Percentiles rank a stretch among this genome's conserved stretches.
These are phyloP conservation scores for Candida sakaeoensis DNA, from an alignment of 805 yeast genomes.

Conservation along the genomic window DNA sequence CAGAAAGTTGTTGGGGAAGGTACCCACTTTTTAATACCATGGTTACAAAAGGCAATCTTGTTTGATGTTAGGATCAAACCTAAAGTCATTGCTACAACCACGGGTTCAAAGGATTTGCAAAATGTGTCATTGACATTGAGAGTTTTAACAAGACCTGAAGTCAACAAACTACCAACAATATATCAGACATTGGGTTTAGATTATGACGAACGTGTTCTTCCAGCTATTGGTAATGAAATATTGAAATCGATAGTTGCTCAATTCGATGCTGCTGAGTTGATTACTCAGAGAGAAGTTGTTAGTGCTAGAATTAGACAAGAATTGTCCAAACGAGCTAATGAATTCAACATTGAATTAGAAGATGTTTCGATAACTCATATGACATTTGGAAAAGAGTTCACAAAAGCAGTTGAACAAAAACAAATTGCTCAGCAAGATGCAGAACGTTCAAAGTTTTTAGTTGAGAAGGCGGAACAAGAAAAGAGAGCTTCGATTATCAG, in stretches of 20 bases:
- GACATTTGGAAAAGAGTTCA: constrained; percentile 95
- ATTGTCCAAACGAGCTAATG: constrained; percentile 74
- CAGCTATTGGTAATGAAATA: constrained; percentile 90
- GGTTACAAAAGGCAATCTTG: constrained; percentile 89
- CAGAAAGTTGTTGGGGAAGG: constrained; percentile 93
- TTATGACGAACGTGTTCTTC: constrained; percentile 91
- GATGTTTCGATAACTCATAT: constrained; percentile 97
- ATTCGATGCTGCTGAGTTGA: constrained; percentile 93
- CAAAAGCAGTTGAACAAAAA: constrained; percentile 97
- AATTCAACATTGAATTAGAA: constrained; percentile 87
- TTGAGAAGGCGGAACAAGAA: constrained; percentile 96
- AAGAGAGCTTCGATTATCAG: constrained; percentile 91
- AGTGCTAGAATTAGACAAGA: constrained; percentile 86
- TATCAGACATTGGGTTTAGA: constrained; percentile 91
- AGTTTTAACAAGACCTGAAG: constrained; percentile 92
- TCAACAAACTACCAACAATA: constrained; percentile 71
- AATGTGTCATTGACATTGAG: constrained; percentile 91
- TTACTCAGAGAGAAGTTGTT: constrained; percentile 94
- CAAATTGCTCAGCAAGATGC: constrained; percentile 99
- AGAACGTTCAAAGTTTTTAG: constrained; percentile 89
- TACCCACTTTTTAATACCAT: constrained; percentile 90
- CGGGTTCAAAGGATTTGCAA: constrained; percentile 96
- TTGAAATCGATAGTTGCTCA: constrained; percentile 88
- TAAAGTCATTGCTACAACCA: constrained; percentile 85
- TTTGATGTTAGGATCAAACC: constrained; percentile 96